A percentile compares a stretch with the other conserved stretches of the same genome.
phyloP scores from a whole-genome alignment of 371 early-diverging fungal genomes.

The Massospora cicadina region DNA sequence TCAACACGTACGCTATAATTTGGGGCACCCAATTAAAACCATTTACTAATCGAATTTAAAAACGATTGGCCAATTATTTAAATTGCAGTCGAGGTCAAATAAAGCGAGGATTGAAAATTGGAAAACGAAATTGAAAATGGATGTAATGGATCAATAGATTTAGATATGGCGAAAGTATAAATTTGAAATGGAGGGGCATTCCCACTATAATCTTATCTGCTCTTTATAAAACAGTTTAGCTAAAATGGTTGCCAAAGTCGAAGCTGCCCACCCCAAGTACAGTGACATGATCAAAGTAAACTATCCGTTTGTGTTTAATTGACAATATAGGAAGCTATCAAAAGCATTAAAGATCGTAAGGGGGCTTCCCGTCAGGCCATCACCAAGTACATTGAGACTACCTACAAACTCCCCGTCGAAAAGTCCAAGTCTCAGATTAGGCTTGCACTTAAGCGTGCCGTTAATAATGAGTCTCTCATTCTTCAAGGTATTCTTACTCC shows the following conservation, averaged over 20 bases:
- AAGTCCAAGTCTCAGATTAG: conserved; percentile 41
- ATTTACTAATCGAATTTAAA: neutral
- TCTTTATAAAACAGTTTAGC: neutral
- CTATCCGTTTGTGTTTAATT: neutral
- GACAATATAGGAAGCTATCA: conserved; percentile 21
- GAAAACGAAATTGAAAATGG: neutral
- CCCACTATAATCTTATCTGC: no score
- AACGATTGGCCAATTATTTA: neutral
- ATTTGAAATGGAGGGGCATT: no score
- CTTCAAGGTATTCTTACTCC: conserved; percentile 56
- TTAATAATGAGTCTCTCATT: conserved; percentile 35
- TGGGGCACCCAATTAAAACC: neutral
- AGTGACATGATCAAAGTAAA: conserved; percentile 33
- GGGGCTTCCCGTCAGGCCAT: conserved; percentile 61
- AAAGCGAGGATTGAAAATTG: neutral
- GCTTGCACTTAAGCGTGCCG: conserved; percentile 58
- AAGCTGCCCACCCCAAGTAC: conserved; percentile 24
- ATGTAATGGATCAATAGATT: neutral
- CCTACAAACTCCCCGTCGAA: conserved; percentile 38
- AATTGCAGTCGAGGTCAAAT: neutral
- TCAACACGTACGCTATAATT: no score
- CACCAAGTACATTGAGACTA: conserved; percentile 67
- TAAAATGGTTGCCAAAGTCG: neutral
- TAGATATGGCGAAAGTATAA: neutral
- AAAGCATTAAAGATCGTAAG: conserved; percentile 53